Evolutionary conservation across 1,284 basidiomycete species (phyloP).

Genomic region (Cryptococcus maquisensis): DNA sequence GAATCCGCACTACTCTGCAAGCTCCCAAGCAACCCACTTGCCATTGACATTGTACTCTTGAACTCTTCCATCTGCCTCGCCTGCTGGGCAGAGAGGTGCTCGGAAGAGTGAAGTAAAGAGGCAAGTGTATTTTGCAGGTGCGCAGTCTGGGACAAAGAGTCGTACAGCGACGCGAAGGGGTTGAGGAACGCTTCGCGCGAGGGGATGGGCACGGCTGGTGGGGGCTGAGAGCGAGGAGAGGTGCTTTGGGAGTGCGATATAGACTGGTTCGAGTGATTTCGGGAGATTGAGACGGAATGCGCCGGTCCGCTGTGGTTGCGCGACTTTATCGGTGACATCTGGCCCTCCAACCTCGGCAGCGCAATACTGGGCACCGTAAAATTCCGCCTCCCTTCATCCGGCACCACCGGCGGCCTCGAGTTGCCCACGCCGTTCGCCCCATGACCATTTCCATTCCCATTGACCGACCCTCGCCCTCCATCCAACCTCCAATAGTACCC

Average conservation of each 20-base stretch:
- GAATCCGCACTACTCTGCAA: conserved; percentile 40
- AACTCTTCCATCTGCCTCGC: conserved; percentile 33
- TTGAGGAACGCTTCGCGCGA: conserved; percentile 27
- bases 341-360: not conserved
- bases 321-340: too few relatives aligned
- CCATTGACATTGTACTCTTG: conserved; percentile 34
- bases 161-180: conserved; percentile 37
- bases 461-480: not conserved
- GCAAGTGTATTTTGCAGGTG: conserved; percentile 29
- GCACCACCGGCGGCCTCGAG: not conserved
- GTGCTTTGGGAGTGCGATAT: not conserved
- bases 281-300: too few relatives aligned
- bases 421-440: not conserved
- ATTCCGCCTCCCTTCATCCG: conserved; percentile 23
- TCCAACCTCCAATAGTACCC: not conserved
- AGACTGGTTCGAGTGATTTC: too few relatives aligned
- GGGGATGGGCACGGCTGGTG: conserved; percentile 3
- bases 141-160: conserved; percentile 27
- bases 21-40: conserved; percentile 27
- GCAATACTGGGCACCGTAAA: conserved; percentile 22
- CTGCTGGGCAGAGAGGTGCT: conserved; percentile 26
- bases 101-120: conserved; percentile 31
- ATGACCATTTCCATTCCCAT: not conserved
- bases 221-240: not conserved
- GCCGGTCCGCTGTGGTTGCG: too few relatives aligned